Evolutionary conservation across 805 yeast species (phyloP), one percentile per base, ranked within the genome.

Genomic region (Ogataea parapolymorpha): DNA sequence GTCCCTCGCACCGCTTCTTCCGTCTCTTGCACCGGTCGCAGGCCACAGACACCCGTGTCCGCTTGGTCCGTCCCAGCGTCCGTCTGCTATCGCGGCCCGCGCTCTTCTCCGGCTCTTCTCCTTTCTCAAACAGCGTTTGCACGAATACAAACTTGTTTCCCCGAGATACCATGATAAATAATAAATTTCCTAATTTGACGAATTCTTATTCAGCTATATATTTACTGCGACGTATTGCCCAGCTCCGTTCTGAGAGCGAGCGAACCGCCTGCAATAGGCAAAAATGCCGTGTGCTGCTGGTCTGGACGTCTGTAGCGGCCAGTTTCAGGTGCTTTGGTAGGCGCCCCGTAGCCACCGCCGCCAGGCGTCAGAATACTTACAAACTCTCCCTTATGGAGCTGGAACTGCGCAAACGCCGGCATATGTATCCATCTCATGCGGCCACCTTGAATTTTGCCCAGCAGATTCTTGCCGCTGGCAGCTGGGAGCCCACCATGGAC

Each of bases 401-500:
- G 56, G 36, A 69, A 61, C 42, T 72, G 76, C 8, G 76, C 77
- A 42, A 54, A 50, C 7, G 48, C 43, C 5, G 66, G 66, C 24
- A 61, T 35, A 29, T 59, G 63, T 25, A 63, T 61, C 65, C 66
- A 62, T 42, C 59, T 55, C 28, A 58, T 43, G 8, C 27, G 27
- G 1, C 55, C 54, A 12, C 53, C 46, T 44, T 61, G 55, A 32
- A 59, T 63, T 49, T 63, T 60, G 4, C 63, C 66, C 46, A 51
- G 60, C 55, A 43, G 54, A 52, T 70, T 62, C 50, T 58, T 58
- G 23, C 82, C 82, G 42, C 70, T 61, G 20, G 59, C 55, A 12
- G 80, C 81, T 37, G 67, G 67, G 8, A 52, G 64, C 32, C 81
- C 82, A 1, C 81, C 81, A 35, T 68, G 56, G 27, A 75, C 62